A percentile compares a stretch with the other conserved stretches of the same genome.
Conservation (phyloP, 2,329 filamentous ascomycete species). For the Elsinoe arachidis region DNA sequence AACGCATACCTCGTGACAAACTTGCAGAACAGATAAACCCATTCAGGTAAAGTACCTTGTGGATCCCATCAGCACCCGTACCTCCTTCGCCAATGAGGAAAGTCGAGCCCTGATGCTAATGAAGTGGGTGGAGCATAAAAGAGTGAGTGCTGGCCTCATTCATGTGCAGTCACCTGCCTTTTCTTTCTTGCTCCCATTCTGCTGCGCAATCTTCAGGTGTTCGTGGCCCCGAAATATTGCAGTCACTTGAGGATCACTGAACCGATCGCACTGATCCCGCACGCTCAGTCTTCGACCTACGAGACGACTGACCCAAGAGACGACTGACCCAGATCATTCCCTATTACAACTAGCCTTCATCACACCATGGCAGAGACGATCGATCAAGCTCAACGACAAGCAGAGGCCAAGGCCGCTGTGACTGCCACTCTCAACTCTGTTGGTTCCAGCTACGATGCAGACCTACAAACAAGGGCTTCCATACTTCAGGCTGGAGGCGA, state of each 20-base stretch:
- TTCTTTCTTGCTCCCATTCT: background rate
- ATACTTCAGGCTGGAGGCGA: conserved; percentile 61
- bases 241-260: too few species aligned
- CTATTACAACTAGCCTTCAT: background rate
- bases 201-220: too few species aligned
- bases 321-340: background rate
- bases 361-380: background rate
- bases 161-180: background rate
- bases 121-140: background rate
- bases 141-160: background rate
- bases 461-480: conserved; percentile 58
- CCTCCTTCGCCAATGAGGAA: background rate
- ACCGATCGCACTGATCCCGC: background rate
- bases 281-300: background rate
- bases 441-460: conserved; percentile 60
- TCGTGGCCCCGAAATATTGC: too few species aligned
- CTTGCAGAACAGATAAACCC: background rate
- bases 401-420: conserved; percentile 44
- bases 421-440: conserved; percentile 45
- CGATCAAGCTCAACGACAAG: conserved; percentile 19
- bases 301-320: background rate
- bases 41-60: background rate
- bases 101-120: background rate
- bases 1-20: conserved; percentile 12
- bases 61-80: background rate